Percentiles rank a stretch among this genome's conserved stretches.
phyloP scores from a whole-genome alignment of 139 green algal species.

The Yamagishiella unicocca region DNA sequence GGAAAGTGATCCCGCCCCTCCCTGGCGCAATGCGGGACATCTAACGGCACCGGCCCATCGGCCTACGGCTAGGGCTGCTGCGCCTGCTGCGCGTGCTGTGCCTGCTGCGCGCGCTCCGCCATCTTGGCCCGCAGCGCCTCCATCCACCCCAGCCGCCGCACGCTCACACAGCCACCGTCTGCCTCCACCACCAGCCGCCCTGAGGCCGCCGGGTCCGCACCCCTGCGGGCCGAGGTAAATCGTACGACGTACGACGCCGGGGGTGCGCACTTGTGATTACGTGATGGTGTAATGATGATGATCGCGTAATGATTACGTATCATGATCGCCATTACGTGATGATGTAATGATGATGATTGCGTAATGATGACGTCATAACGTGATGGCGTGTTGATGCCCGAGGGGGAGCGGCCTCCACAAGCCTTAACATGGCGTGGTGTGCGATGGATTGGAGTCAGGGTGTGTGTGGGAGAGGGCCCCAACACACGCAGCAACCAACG shows the following conservation, averaged over 20 bases:
- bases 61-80: neutral
- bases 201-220: neutral
- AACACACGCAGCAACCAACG: no score
- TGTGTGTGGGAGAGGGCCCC: no score
- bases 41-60: neutral
- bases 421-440: no score
- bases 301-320: no score
- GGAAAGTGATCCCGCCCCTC: neutral
- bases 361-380: no score
- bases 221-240: neutral
- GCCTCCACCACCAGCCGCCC: neutral
- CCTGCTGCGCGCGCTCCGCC: neutral
- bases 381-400: no score
- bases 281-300: neutral
- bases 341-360: no score
- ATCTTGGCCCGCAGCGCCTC: constrained; percentile 6
- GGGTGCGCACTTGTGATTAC: neutral
- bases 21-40: neutral
- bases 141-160: constrained; percentile 23
- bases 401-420: no score
- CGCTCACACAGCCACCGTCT: neutral
- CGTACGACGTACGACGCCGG: neutral
- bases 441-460: no score
- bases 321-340: no score
- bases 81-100: no score